These are phyloP conservation scores for Scleromitrula shiraiana DNA, from an alignment of 2,329 filamentous ascomycete species.

Conservation along the genomic window DNA sequence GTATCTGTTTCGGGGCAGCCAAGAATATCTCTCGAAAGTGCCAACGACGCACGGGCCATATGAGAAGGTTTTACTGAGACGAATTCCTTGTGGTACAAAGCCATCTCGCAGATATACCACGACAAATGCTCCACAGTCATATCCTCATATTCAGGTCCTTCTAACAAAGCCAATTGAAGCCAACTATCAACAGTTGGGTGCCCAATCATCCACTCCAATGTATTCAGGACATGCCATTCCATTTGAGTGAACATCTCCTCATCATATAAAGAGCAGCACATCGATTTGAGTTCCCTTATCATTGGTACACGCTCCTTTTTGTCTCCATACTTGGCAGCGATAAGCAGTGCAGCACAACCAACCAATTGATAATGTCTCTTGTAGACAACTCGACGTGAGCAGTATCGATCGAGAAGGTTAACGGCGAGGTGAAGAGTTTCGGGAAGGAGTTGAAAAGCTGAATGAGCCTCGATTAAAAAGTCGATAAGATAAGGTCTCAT, in stretches of 20 bases:
- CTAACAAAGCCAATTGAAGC: slow-evolving; percentile 75
- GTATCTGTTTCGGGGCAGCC: slow-evolving; percentile 66
- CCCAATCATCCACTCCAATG: slow-evolving; percentile 90
- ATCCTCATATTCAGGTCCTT: slow-evolving; percentile 61
- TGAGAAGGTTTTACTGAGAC: slow-evolving; percentile 86
- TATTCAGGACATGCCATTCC: slow-evolving; percentile 99
- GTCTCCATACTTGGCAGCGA: slow-evolving; percentile 97
- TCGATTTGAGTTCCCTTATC: slow-evolving; percentile 93
- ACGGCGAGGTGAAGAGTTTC: slow-evolving; percentile 94
- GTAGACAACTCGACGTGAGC: slow-evolving; percentile 94
- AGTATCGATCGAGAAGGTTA: slow-evolving; percentile 95
- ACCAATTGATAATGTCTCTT: slow-evolving; percentile 99
- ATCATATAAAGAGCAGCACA: slow-evolving; percentile 98
- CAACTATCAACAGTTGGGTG: slow-evolving; percentile 96
- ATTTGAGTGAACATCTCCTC: slow-evolving; percentile 99
- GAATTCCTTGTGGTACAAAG: slow-evolving; percentile 93
- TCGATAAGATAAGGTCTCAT: slow-evolving; percentile 98
- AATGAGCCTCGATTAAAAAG: slow-evolving; percentile 95
- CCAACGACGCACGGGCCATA: slow-evolving; percentile 80
- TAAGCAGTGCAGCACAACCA: slow-evolving; percentile 89
- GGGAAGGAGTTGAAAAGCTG: slow-evolving; percentile 85
- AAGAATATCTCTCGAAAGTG: slow-evolving; percentile 79
- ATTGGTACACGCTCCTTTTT: slow-evolving; percentile 98
- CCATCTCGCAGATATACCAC: slow-evolving; percentile 88
- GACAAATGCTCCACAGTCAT: slow-evolving; percentile 91